Percentiles rank a stretch among this genome's conserved stretches.
These are phyloP conservation scores for Golubevia pallescens DNA, from an alignment of 1,284 basidiomycete genomes.

Conservation along the genomic window DNA sequence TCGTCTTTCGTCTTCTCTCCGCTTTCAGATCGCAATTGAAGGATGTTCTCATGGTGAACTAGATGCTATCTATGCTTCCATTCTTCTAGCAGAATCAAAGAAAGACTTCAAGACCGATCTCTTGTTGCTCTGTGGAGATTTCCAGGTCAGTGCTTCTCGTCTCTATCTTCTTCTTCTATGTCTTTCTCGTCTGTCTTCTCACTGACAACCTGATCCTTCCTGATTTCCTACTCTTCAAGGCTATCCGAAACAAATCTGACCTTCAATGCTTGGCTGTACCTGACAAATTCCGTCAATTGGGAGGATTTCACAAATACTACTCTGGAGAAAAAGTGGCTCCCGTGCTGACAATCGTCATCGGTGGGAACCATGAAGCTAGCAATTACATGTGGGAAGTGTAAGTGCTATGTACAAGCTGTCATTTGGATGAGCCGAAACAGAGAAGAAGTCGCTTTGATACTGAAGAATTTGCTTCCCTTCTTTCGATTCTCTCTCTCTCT, in stretches of 20 bases:
- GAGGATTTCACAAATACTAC: constrained; percentile 75
- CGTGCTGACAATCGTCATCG: constrained; percentile 89
- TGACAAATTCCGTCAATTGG: constrained; percentile 46
- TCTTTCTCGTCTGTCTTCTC: background rate
- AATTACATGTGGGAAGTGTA: constrained; percentile 97
- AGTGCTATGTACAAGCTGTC: constrained; percentile 56
- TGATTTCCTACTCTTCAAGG: constrained; percentile 18
- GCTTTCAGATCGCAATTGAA: constrained; percentile 48
- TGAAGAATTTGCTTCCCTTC: constrained; percentile 18
- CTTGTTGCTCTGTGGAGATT: constrained; percentile 58
- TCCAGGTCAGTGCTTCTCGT: constrained; percentile 18
- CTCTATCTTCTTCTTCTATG: background rate
- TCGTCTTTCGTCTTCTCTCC: too few species aligned
- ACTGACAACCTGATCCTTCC: background rate
- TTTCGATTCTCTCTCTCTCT: background rate
- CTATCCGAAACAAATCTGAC: constrained; percentile 54
- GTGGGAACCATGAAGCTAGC: constrained; percentile 97
- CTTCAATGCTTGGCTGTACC: constrained; percentile 51
- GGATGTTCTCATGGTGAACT: constrained; percentile 61
- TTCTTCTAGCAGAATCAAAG: constrained; percentile 25
- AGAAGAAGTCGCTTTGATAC: background rate
- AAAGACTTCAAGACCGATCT: constrained; percentile 31
- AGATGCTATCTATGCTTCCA: constrained; percentile 50
- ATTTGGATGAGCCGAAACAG: background rate
- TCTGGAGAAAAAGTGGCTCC: constrained; percentile 81